Evolutionary conservation across 2,329 filamentous ascomycete genomes (phyloP).

Genomic region (Boeremia exigua): DNA sequence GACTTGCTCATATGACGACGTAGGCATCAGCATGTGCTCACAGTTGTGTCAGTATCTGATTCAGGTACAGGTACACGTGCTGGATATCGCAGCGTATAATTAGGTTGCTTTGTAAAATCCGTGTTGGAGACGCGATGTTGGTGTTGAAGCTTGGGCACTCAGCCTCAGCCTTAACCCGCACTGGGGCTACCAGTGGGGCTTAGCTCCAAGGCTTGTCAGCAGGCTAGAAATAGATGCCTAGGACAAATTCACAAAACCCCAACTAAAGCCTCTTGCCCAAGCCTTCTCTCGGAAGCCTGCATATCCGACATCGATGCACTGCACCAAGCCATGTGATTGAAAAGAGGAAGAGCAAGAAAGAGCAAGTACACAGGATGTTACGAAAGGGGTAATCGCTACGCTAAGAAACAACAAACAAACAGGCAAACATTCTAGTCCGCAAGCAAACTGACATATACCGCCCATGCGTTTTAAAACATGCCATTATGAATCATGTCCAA

Average conservation of each 20-base stretch:
- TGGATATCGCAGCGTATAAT: background rate
- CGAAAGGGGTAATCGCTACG: conserved; percentile 16
- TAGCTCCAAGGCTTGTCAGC: conserved; percentile 30
- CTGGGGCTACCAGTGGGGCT: background rate
- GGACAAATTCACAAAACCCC: conserved; percentile 3
- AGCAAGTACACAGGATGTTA: conserved; percentile 4
- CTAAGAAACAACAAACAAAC: conserved; percentile 13
- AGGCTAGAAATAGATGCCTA: conserved; percentile 32
- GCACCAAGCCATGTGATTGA: background rate
- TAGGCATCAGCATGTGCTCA: too few species aligned
- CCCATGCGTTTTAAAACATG: background rate
- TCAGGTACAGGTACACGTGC: background rate
- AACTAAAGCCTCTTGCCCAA: conserved; percentile 2
- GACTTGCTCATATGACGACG: background rate
- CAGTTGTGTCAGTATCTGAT: background rate
- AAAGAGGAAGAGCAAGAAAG: background rate
- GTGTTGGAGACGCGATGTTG: conserved; percentile 2
- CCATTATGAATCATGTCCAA: conserved; percentile 35
- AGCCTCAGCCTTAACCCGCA: conserved; percentile 20
- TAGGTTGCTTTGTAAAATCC: conserved; percentile 10
- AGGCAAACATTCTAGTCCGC: conserved; percentile 1
- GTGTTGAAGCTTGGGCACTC: conserved; percentile 15
- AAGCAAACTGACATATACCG: background rate
- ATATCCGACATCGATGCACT: background rate
- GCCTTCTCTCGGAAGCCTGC: background rate